Conservation (phyloP, 73 alveolate genomes). For the Paramecium tetraurelia region DNA sequence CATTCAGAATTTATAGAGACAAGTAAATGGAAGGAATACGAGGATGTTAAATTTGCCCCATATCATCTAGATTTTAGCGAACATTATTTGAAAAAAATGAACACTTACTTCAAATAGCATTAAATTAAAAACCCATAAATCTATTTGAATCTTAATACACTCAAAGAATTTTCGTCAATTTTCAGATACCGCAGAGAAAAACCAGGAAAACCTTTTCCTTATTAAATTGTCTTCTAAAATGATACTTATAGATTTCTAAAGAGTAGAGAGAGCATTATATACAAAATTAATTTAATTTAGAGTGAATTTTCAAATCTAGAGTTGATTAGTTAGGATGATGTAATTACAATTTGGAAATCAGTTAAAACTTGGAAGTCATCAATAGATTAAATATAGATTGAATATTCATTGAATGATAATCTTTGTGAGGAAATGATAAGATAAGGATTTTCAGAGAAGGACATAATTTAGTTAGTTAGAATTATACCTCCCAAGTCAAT, state of each 20-base stretch:
- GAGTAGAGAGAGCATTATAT: not conserved
- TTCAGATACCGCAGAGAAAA: not conserved
- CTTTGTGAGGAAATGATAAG: not conserved
- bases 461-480: not conserved
- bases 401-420: slow-evolving; percentile 29
- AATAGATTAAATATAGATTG: not conserved
- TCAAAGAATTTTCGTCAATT: not conserved
- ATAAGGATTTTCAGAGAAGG: not conserved
- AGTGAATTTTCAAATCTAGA: not conserved
- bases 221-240: not conserved
- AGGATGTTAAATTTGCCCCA: not conserved
- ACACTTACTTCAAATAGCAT: not conserved
- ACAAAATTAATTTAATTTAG: not conserved
- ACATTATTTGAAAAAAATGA: not conserved
- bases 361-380: not conserved
- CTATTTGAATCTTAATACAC: not conserved
- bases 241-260: not conserved
- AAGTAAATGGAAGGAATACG: not conserved
- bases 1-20: not conserved
- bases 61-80: not conserved
- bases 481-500: not conserved
- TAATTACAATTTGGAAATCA: not conserved
- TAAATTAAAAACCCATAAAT: not conserved
- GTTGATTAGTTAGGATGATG: not conserved
- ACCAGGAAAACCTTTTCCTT: not conserved